Evolutionary conservation across 139 green algal species (phyloP).

Genomic region (Zygnema cylindricum): DNA sequence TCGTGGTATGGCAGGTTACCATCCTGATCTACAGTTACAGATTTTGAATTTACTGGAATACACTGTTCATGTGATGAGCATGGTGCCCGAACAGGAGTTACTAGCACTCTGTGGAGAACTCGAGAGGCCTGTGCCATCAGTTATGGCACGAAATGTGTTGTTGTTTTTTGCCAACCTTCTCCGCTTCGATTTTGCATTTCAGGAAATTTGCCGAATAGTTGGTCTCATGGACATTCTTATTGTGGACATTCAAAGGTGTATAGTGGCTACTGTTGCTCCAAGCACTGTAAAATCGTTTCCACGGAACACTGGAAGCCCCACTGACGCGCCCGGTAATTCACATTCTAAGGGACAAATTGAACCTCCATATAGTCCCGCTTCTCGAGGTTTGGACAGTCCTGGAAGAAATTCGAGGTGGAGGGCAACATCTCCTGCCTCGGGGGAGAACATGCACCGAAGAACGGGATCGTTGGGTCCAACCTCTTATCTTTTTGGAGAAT

Average conservation of each 20-base stretch:
- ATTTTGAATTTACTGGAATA: slow-evolving; percentile 59
- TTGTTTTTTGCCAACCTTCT: slow-evolving; percentile 56
- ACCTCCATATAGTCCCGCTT: not conserved
- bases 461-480: not conserved
- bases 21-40: slow-evolving; percentile 24
- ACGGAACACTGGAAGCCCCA: not conserved
- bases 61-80: slow-evolving; percentile 29
- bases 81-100: slow-evolving; percentile 57
- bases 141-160: not conserved
- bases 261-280: not conserved
- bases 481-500: slow-evolving; percentile 31
- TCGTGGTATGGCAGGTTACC: not conserved
- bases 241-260: slow-evolving; percentile 41
- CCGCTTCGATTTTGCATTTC: slow-evolving; percentile 40
- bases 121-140: slow-evolving; percentile 16
- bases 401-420: not conserved
- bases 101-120: slow-evolving; percentile 45
- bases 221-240: slow-evolving; percentile 56
- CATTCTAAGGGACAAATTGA: not conserved
- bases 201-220: slow-evolving; percentile 31
- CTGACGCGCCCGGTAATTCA: not conserved
- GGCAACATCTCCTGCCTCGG: not conserved
- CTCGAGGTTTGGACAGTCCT: not conserved
- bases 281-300: not conserved
- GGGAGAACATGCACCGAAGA: not conserved